These are phyloP conservation scores for Lactarius trivialis DNA, from an alignment of 768 basidiomycete species.

Conservation along the genomic window DNA sequence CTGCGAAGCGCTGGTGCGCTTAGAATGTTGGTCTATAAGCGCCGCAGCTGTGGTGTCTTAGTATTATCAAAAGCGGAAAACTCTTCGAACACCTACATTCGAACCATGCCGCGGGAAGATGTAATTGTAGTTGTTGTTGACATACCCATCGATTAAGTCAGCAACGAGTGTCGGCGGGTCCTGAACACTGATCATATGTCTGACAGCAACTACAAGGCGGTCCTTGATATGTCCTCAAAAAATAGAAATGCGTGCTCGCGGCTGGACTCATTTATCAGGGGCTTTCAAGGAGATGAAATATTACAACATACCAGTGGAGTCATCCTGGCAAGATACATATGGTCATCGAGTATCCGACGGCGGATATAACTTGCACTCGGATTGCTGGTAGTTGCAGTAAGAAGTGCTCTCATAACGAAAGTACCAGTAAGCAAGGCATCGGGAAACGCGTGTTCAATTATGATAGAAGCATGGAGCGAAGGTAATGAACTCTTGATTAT, in stretches of 20 bases:
- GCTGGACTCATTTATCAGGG: neutral
- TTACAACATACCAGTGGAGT: neutral
- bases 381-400: no score
- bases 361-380: no score
- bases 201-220: neutral
- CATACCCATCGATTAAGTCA: neutral
- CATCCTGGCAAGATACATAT: neutral
- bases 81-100: neutral
- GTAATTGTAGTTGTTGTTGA: neutral
- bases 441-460: no score
- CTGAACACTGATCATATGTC: neutral
- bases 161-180: neutral
- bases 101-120: neutral
- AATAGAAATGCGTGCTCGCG: neutral
- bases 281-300: neutral
- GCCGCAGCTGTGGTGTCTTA: no score
- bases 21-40: neutral
- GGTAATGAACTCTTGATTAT: no score
- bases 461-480: no score
- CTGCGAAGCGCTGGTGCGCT: neutral
- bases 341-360: neutral
- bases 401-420: no score
- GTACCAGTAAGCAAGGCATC: no score
- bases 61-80: neutral
- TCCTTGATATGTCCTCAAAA: neutral